phyloP scores from a whole-genome alignment of 441 rosid species.

The Dalechampia spathulata region DNA sequence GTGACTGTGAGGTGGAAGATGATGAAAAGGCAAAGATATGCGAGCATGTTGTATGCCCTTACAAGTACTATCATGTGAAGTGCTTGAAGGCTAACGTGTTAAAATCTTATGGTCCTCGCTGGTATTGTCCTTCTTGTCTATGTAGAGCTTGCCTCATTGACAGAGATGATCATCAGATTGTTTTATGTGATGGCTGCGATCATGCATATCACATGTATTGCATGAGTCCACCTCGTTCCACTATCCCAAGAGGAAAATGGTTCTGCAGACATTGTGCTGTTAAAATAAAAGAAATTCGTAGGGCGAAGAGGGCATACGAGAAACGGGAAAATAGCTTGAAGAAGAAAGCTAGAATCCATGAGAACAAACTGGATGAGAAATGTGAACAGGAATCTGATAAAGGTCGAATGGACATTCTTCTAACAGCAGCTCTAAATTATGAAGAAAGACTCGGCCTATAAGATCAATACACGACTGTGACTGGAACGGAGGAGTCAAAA shows the following conservation, averaged over 20 bases:
- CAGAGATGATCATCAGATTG: conserved; percentile 65
- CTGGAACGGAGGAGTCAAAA: too few relatives aligned
- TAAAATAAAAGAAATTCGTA: conserved; percentile 45
- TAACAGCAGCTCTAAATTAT: conserved; percentile 56
- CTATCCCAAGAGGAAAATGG: conserved; percentile 69
- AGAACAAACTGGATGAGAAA: conserved; percentile 17
- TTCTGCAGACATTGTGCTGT: conserved; percentile 62
- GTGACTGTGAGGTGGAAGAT: conserved; percentile 36
- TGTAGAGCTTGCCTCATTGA: conserved; percentile 73
- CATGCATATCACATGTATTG: conserved; percentile 85
- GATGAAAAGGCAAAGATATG: conserved; percentile 51
- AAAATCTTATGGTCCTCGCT: conserved; percentile 45
- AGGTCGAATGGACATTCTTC: conserved; percentile 67
- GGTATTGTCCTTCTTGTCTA: conserved; percentile 97
- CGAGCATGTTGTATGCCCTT: conserved; percentile 53
- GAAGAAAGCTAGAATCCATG: neutral
- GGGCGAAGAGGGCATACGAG: conserved; percentile 41
- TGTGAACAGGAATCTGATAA: conserved; percentile 26
- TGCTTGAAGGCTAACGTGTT: conserved; percentile 65
- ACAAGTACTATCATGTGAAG: conserved; percentile 62
- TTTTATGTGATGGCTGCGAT: conserved; percentile 89
- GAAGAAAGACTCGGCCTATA: conserved; percentile 33
- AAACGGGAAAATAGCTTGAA: conserved; percentile 15
- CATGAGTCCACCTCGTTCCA: conserved; percentile 48
- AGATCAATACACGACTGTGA: conserved; percentile 10